Percentiles rank a stretch among this genome's conserved stretches.
These are phyloP conservation scores for Bromus sterilis DNA, from an alignment of 176 grass and related monocot species.

Conservation along the genomic window DNA sequence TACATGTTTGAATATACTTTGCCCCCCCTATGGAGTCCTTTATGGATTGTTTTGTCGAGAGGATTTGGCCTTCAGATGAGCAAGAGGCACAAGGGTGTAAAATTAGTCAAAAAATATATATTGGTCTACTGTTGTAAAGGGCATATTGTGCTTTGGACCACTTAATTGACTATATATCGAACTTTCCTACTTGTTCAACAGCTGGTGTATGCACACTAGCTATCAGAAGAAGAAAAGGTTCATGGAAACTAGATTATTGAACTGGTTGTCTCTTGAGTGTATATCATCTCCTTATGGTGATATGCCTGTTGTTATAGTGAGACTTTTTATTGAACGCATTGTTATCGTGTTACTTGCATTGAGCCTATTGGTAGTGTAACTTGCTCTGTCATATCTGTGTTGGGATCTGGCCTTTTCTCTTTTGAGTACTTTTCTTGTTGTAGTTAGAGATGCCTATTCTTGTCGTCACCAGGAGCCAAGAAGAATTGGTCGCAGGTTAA, in stretches of 20 bases:
- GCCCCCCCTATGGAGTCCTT: neutral
- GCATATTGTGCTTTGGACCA: constrained; percentile 1
- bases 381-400: neutral
- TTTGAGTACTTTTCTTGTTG: too few relatives aligned
- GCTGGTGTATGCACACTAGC: neutral
- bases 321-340: too few relatives aligned
- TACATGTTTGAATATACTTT: constrained; percentile 29
- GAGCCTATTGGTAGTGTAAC: too few relatives aligned
- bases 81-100: constrained; percentile 26
- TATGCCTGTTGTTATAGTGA: neutral
- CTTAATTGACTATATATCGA: constrained; percentile 14
- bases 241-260: neutral
- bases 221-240: too few relatives aligned
- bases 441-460: neutral
- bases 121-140: constrained; percentile 47
- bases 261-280: neutral
- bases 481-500: too few relatives aligned
- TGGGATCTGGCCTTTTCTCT: neutral
- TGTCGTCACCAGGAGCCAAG: neutral
- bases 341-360: too few relatives aligned
- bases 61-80: constrained; percentile 20
- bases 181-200: neutral
- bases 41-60: constrained; percentile 8
- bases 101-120: constrained; percentile 27
- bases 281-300: neutral